These are phyloP conservation scores for Xylariaceae sp. DNA, from an alignment of 2,329 filamentous ascomycete species.

Conservation along the genomic window DNA sequence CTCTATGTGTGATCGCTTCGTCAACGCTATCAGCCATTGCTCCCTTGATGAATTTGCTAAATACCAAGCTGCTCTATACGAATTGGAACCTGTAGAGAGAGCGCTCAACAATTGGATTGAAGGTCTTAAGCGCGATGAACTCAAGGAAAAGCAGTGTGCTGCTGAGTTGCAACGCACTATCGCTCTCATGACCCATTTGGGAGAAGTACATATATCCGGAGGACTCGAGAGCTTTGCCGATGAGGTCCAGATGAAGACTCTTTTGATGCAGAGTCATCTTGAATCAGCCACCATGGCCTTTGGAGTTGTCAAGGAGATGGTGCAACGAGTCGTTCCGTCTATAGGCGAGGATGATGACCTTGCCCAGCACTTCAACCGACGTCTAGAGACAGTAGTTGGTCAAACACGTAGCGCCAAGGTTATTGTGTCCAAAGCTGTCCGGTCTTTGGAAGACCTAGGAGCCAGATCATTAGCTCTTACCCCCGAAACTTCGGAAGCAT, in stretches of 20 bases:
- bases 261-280: slow-evolving; percentile 74
- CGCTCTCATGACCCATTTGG: slow-evolving; percentile 80
- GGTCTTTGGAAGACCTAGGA: slow-evolving; percentile 73
- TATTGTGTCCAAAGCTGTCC: slow-evolving; percentile 71
- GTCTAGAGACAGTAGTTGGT: slow-evolving; percentile 66
- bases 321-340: slow-evolving; percentile 60
- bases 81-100: slow-evolving; percentile 87
- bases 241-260: slow-evolving; percentile 71
- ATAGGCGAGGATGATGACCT: slow-evolving; percentile 62
- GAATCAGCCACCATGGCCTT: slow-evolving; percentile 61
- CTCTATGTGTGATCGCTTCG: slow-evolving; percentile 79
- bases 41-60: slow-evolving; percentile 72
- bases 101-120: slow-evolving; percentile 88
- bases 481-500: slow-evolving; percentile 62
- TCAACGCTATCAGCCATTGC: slow-evolving; percentile 74
- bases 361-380: slow-evolving; percentile 63
- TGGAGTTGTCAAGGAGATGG: slow-evolving; percentile 51
- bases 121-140: slow-evolving; percentile 73
- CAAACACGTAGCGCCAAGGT: slow-evolving; percentile 82
- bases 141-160: slow-evolving; percentile 79
- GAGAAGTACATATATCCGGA: slow-evolving; percentile 70
- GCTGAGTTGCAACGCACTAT: slow-evolving; percentile 79
- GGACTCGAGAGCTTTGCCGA: slow-evolving; percentile 72
- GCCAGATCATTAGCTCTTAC: slow-evolving; percentile 69
- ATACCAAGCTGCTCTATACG: slow-evolving; percentile 77